These are phyloP conservation scores for Cichorium intybus DNA, from an alignment of 140 eudicot species.

Conservation along the genomic window DNA sequence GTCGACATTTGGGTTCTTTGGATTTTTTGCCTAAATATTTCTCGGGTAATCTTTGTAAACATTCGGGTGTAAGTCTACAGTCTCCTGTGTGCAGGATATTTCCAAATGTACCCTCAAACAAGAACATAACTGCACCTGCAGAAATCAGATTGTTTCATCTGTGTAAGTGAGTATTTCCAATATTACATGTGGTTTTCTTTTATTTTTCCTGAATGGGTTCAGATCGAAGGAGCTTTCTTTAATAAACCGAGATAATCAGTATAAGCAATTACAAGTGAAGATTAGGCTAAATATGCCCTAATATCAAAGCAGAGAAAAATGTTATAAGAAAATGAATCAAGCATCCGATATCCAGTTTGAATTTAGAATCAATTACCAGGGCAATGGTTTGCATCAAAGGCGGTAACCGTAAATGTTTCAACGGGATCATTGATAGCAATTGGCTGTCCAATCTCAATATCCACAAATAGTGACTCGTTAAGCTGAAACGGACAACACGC, in stretches of 20 bases:
- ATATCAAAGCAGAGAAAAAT: too few relatives aligned
- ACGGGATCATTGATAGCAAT: constrained; percentile 47
- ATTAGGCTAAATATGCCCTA: too few relatives aligned
- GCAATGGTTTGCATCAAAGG: constrained; percentile 87
- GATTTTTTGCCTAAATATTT: constrained; percentile 60
- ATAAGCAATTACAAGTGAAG: not conserved
- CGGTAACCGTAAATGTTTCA: constrained; percentile 57
- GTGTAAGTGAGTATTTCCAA: not conserved
- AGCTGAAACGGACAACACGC: constrained; percentile 34
- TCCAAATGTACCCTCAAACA: constrained; percentile 84
- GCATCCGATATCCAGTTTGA: not conserved
- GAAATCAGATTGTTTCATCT: constrained; percentile 33
- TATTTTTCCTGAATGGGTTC: too few relatives aligned
- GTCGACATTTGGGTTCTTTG: constrained; percentile 50
- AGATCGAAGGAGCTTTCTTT: too few relatives aligned
- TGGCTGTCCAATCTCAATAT: constrained; percentile 65
- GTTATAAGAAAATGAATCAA: not conserved
- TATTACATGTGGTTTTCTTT: not conserved
- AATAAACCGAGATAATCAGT: too few relatives aligned
- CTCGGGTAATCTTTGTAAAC: constrained; percentile 72
- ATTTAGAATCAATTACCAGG: constrained; percentile 46
- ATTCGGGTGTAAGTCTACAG: constrained; percentile 78
- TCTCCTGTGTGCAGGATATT: constrained; percentile 90
- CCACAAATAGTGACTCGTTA: constrained; percentile 59
- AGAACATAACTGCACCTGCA: constrained; percentile 87